phyloP scores from a whole-genome alignment of 805 yeast species.

The Hanseniaspora pseudoguilliermondii region DNA sequence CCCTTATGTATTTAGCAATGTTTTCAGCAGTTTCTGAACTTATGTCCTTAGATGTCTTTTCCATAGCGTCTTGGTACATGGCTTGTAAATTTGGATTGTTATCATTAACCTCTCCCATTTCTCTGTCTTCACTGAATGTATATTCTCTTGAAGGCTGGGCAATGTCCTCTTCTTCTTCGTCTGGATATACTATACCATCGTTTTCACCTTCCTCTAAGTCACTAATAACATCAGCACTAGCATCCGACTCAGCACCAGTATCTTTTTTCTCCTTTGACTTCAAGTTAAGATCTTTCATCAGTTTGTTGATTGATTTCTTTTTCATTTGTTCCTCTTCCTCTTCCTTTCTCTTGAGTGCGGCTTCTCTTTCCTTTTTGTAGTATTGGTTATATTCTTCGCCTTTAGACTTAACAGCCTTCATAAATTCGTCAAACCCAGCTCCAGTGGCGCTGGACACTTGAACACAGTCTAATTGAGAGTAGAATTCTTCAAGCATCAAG shows the following conservation, averaged over 20 bases:
- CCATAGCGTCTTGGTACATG: constrained; percentile 63
- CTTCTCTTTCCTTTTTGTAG: constrained; percentile 77
- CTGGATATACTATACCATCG: constrained; percentile 32
- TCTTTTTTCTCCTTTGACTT: constrained; percentile 27
- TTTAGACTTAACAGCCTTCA: constrained; percentile 72
- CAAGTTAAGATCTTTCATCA: constrained; percentile 81
- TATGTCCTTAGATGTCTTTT: constrained; percentile 45
- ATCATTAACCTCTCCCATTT: constrained; percentile 41
- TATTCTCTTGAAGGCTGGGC: constrained; percentile 54
- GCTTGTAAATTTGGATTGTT: constrained; percentile 40
- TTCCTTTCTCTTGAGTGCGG: constrained; percentile 62
- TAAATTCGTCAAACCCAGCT: constrained; percentile 81
- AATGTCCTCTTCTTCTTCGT: constrained; percentile 29
- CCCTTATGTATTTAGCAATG: constrained; percentile 51
- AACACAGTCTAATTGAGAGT: constrained; percentile 81
- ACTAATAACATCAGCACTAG: constrained; percentile 41
- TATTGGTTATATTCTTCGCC: constrained; percentile 75
- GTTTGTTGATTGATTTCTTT: constrained; percentile 51
- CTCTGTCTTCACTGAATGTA: constrained; percentile 54
- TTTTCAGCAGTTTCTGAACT: constrained; percentile 58
- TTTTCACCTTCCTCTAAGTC: constrained; percentile 32
- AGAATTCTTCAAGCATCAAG: constrained; percentile 89
- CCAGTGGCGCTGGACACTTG: constrained; percentile 92
- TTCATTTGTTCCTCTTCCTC: constrained; percentile 61
- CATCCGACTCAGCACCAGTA: constrained; percentile 38